These are phyloP conservation scores for Fistulinella prunicolor DNA, from an alignment of 768 basidiomycete species.

Conservation along the genomic window DNA sequence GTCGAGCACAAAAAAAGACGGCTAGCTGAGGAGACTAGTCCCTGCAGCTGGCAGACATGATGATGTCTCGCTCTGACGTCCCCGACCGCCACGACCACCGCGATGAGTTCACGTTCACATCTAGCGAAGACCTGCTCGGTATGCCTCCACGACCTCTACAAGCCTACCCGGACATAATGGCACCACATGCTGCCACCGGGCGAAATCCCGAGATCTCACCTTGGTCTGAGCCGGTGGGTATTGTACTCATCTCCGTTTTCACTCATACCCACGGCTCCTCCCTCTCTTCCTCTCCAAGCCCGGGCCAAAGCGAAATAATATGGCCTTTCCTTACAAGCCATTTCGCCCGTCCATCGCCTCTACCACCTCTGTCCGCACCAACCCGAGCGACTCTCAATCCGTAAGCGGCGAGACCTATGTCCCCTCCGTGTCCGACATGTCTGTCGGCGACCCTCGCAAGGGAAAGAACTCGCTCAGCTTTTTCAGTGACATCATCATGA, in stretches of 20 bases:
- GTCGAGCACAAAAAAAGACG: not conserved
- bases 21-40: no score
- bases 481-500: slow-evolving; percentile 41
- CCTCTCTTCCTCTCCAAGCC: slow-evolving; percentile 1
- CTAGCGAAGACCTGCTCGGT: slow-evolving; percentile 4
- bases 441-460: slow-evolving; percentile 40
- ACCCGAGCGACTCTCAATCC: slow-evolving; percentile 31
- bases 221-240: slow-evolving; percentile 20
- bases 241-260: not conserved
- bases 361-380: slow-evolving; percentile 27
- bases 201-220: slow-evolving; percentile 19
- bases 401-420: slow-evolving; percentile 26
- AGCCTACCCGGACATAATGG: slow-evolving; percentile 11
- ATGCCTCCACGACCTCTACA: slow-evolving; percentile 1
- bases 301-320: slow-evolving; percentile 18
- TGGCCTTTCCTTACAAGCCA: slow-evolving; percentile 30
- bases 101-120: slow-evolving; percentile 12
- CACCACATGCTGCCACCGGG: not conserved
- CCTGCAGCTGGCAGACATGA: not conserved
- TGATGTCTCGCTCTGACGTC: slow-evolving; percentile 16
- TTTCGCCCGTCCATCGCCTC: slow-evolving; percentile 34
- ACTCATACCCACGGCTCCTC: slow-evolving; percentile 8
- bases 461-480: slow-evolving; percentile 45
- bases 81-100: not conserved
- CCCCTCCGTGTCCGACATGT: slow-evolving; percentile 33